Base-by-base conservation (phyloP, 2,329 filamentous ascomycete genomes). In the Falciphora oryzae region DNA sequence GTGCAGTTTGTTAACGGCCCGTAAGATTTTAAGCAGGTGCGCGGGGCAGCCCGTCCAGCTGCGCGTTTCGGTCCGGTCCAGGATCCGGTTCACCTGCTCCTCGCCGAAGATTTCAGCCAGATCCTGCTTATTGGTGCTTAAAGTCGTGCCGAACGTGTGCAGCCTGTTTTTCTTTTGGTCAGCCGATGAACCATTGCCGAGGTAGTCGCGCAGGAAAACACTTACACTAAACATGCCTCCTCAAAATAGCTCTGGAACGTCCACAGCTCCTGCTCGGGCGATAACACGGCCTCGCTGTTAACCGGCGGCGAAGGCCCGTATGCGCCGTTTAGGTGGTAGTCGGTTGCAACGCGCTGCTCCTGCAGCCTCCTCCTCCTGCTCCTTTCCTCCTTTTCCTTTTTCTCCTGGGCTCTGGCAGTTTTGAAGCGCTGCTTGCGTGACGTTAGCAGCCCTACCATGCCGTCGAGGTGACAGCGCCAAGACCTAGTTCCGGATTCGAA, bases 21-120 rank as follows among this genome's bases (percentile, higher is more conserved):
- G 61, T 16, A 64, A n/a, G 5, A 59, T 57, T 28, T 31, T 44
- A 2, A 66, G 29, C 22, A 66, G 57, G 18, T 59, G 32, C 2
- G 62, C 63, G 16, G 65, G 65, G 56, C 65, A 66, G 27, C 65
- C 65, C 2, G 65, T 66, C 65, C 65, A 64, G 31, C 44, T 61
- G 11, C 44, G 53, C 31, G 25, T n/a, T 22, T 66, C 65, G 29
- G 65, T 63, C 25, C 65, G 59, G 27, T 59, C 28, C 7, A 64
- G n/a, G 22, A 66, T 61, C 22, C 25, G 22, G 32, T 61, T n/a
- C 1, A 61, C 32, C 59, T 61, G 32, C 28, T 61, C n/a, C 4
- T 44, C n/a, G 8, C 59, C 59, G 27, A 61, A 61, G 2, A 61
- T 27, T 10, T 61, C 32, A 8, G 22, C 35, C 4, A 61, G 59